Evolutionary conservation across 495 filamentous ascomycete species (phyloP).

Genomic region (Trichocladium uniseriatum): DNA sequence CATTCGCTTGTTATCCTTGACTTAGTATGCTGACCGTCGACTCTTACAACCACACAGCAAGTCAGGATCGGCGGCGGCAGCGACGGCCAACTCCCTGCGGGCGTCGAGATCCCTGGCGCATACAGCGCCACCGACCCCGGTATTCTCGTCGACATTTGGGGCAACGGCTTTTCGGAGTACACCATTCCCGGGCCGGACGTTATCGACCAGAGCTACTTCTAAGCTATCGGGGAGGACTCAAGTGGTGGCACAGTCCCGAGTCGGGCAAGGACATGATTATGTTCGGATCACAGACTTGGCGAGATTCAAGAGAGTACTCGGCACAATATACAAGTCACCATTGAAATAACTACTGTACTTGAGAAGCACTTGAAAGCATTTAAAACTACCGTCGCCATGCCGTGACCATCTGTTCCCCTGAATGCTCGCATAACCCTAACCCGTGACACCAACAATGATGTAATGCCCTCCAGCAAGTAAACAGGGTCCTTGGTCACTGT

Average conservation of each 20-base stretch:
- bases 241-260: too few relatives aligned
- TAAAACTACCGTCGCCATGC: too few relatives aligned
- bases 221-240: too few relatives aligned
- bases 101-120: slow-evolving; percentile 40
- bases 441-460: not conserved
- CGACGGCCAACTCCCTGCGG: slow-evolving; percentile 27
- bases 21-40: not conserved
- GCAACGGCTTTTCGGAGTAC: slow-evolving; percentile 29
- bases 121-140: slow-evolving; percentile 41
- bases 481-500: too few relatives aligned
- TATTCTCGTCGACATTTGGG: slow-evolving; percentile 35
- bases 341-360: too few relatives aligned
- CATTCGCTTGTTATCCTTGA: not conserved
- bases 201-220: slow-evolving; percentile 20
- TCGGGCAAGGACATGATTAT: too few relatives aligned
- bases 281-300: too few relatives aligned
- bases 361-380: too few relatives aligned
- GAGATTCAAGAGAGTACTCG: too few relatives aligned
- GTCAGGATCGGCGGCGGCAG: slow-evolving; percentile 40
- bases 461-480: too few relatives aligned
- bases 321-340: too few relatives aligned
- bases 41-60: slow-evolving; percentile 21
- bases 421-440: not conserved
- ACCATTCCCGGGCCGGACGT: slow-evolving; percentile 26
- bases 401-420: too few relatives aligned